A percentile compares a stretch with the other conserved stretches of the same genome.
Evolutionary conservation across 768 basidiomycete genomes (phyloP).

Genomic region (Xanthoconium purpureum): DNA sequence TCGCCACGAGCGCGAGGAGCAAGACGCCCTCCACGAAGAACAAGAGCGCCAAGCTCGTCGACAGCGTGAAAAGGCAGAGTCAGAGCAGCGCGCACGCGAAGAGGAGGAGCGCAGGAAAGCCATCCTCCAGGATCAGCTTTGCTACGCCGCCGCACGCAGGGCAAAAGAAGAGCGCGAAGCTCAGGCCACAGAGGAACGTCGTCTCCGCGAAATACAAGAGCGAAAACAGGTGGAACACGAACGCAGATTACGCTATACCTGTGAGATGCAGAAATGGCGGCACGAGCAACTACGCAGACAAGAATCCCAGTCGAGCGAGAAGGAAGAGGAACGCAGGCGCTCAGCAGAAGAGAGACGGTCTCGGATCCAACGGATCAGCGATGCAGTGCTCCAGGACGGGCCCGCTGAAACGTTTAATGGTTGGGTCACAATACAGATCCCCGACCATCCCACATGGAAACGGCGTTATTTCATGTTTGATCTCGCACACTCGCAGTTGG

Average conservation of each 20-base stretch:
- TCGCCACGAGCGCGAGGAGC: constrained; percentile 37
- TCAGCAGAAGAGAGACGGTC: constrained; percentile 38
- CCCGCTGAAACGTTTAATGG: constrained; percentile 43
- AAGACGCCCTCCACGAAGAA: constrained; percentile 44
- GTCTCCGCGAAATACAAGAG: constrained; percentile 43
- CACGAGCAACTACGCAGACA: constrained; percentile 43
- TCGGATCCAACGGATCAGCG: constrained; percentile 45
- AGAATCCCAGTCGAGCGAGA: constrained; percentile 44
- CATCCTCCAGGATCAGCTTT: constrained; percentile 42
- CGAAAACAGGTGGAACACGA: constrained; percentile 46
- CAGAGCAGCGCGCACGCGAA: constrained; percentile 34
- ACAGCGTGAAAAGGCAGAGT: constrained; percentile 17
- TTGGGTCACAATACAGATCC: constrained; percentile 61
- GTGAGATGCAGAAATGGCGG: constrained; percentile 51
- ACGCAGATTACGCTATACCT: constrained; percentile 49
- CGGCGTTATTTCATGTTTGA: constrained; percentile 60
- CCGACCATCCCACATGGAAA: constrained; percentile 56
- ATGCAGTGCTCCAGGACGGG: constrained; percentile 43
- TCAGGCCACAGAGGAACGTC: constrained; percentile 46
- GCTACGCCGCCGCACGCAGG: constrained; percentile 35
- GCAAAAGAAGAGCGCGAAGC: constrained; percentile 38
- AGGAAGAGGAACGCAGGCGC: constrained; percentile 40
- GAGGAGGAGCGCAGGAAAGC: constrained; percentile 41
- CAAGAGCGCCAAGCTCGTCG: constrained; percentile 37
- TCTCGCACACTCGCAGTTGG: constrained; percentile 38